phyloP scores from a whole-genome alignment of 1,139 yeast genomes.

The Zygosaccharomyces pseudobailii region DNA sequence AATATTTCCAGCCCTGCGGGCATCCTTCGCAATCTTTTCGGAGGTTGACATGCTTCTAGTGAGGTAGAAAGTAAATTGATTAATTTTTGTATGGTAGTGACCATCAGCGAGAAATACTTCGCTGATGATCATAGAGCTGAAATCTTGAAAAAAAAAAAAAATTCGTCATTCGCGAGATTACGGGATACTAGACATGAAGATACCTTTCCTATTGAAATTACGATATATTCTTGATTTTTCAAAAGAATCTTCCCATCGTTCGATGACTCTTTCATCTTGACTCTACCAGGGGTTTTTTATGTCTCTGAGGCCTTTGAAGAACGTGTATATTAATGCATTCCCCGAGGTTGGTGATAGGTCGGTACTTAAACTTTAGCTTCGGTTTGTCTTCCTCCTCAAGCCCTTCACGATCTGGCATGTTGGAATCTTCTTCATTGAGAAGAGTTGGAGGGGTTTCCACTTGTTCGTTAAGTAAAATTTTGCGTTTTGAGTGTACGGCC shows the following conservation, averaged over 20 bases:
- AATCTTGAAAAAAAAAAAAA: no score
- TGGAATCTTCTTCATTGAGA: slow-evolving; percentile 11
- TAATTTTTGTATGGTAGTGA: background rate
- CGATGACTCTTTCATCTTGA: background rate
- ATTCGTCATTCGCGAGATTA: background rate
- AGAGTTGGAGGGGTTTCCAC: slow-evolving; percentile 4
- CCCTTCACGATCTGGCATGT: background rate
- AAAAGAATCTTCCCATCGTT: no score
- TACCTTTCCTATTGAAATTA: background rate
- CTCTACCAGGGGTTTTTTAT: background rate
- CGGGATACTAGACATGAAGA: no score
- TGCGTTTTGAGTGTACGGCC: slow-evolving; percentile 9
- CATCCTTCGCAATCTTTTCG: slow-evolving; percentile 71
- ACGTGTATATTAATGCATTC: slow-evolving; percentile 30
- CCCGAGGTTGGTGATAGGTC: slow-evolving; percentile 23
- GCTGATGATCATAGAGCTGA: no score
- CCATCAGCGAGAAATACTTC: no score
- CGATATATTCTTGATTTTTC: no score
- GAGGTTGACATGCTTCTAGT: slow-evolving; percentile 41
- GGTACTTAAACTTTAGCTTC: slow-evolving; percentile 21
- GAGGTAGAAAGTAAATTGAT: background rate
- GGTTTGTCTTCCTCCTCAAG: slow-evolving; percentile 23
- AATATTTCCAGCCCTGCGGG: slow-evolving; percentile 72
- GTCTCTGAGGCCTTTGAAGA: slow-evolving; percentile 30
- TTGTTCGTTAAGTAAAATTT: slow-evolving; percentile 9